Evolutionary conservation across 176 grass and related monocot species (phyloP).

Genomic region (Leersia perrieri): DNA sequence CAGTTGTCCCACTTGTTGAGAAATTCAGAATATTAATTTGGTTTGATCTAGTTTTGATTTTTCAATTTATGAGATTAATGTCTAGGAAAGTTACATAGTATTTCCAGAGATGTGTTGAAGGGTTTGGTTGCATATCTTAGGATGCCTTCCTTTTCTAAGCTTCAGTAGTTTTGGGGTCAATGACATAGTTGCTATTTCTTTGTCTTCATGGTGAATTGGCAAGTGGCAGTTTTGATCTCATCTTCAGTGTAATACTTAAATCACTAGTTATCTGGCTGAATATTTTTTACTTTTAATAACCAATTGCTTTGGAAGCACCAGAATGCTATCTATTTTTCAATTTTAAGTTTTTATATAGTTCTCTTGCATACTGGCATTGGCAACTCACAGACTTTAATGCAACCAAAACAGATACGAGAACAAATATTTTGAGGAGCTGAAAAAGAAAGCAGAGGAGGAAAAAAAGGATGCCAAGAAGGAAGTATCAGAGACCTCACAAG

Average conservation of each 20-base stretch:
- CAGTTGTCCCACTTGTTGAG: background rate
- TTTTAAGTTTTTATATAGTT: background rate
- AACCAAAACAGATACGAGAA: conserved; percentile 64
- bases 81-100: background rate
- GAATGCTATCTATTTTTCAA: background rate
- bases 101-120: conserved; percentile 1
- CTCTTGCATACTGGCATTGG: background rate
- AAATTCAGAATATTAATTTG: conserved; percentile 9
- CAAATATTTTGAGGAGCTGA: conserved; percentile 82
- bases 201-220: background rate
- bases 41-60: background rate
- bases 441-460: conserved; percentile 63
- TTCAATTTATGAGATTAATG: background rate
- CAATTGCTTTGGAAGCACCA: background rate
- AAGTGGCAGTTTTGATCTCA: background rate
- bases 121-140: background rate
- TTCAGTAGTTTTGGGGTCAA: background rate
- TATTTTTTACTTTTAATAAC: conserved; percentile 8
- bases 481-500: conserved; percentile 36
- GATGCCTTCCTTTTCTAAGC: background rate
- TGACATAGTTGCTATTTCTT: background rate
- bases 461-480: conserved; percentile 51
- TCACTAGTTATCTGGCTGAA: background rate
- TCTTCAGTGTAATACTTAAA: background rate
- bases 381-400: conserved; percentile 16